phyloP scores from a whole-genome alignment of 305 asterid genomes.

The Ilex paraguariensis region DNA sequence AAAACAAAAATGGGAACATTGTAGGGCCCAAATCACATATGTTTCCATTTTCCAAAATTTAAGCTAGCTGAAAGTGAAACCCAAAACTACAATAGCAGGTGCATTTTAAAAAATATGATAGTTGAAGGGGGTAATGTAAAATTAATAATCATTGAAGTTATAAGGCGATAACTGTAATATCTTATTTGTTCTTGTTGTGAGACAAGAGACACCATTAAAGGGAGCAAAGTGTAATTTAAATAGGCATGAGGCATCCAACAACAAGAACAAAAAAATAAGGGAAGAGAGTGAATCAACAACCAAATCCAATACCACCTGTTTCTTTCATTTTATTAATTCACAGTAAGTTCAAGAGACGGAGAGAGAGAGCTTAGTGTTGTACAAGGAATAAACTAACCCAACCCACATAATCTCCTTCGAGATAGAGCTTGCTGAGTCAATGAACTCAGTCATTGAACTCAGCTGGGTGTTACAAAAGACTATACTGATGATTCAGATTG shows the following conservation, averaged over 20 bases:
- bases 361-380: constrained; percentile 11
- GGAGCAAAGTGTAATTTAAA: background rate
- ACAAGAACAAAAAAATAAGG: constrained; percentile 1
- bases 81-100: background rate
- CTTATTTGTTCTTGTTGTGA: background rate
- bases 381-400: constrained; percentile 21
- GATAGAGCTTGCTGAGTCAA: constrained; percentile 20
- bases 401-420: constrained; percentile 49
- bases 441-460: background rate
- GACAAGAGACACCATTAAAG: background rate
- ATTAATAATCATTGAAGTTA: background rate
- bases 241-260: constrained; percentile 12
- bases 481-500: no score
- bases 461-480: no score
- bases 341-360: background rate
- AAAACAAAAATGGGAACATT: no score
- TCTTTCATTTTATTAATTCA: constrained; percentile 1
- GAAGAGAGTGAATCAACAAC: constrained; percentile 2
- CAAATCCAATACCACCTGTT: constrained; percentile 1
- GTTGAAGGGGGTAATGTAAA: background rate
- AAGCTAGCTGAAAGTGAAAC: no score
- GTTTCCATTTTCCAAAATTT: no score
- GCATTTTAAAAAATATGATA: no score
- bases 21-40: no score
- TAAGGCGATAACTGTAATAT: background rate